phyloP scores from a whole-genome alignment of 768 basidiomycete genomes.

The Boletus rubescentipes region DNA sequence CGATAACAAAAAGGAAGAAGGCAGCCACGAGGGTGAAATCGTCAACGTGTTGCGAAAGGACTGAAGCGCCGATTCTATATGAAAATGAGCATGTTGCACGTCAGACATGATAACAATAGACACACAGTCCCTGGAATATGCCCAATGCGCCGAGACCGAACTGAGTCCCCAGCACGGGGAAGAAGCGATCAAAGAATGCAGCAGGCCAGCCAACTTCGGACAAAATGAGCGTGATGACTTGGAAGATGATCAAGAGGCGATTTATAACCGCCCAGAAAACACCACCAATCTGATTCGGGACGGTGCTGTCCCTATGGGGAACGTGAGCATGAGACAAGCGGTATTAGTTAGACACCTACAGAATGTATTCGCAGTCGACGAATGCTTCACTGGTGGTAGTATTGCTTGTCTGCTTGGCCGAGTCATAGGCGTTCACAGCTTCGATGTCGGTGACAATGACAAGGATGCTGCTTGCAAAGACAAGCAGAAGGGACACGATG shows the following conservation, averaged over 20 bases:
- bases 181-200: slow-evolving; percentile 76
- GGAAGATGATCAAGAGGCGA: slow-evolving; percentile 82
- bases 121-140: slow-evolving; percentile 81
- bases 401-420: slow-evolving; percentile 36
- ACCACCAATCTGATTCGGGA: slow-evolving; percentile 89
- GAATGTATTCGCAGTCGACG: slow-evolving; percentile 73
- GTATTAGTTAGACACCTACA: slow-evolving; percentile 42
- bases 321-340: slow-evolving; percentile 19
- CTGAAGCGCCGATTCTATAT: slow-evolving; percentile 61
- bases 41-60: slow-evolving; percentile 79
- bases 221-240: slow-evolving; percentile 74
- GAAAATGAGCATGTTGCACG: slow-evolving; percentile 7
- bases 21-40: slow-evolving; percentile 88
- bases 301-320: slow-evolving; percentile 61
- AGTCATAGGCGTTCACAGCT: slow-evolving; percentile 67
- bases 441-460: slow-evolving; percentile 71
- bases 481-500: slow-evolving; percentile 74
- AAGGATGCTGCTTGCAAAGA: slow-evolving; percentile 77
- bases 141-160: slow-evolving; percentile 90
- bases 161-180: slow-evolving; percentile 80
- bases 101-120: slow-evolving; percentile 14
- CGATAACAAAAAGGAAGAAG: slow-evolving; percentile 89
- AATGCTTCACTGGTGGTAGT: slow-evolving; percentile 33
- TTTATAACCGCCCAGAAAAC: slow-evolving; percentile 91
- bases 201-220: slow-evolving; percentile 84